These are phyloP conservation scores for Alternaria infectoria DNA, from an alignment of 2,329 filamentous ascomycete genomes.

Conservation along the genomic window DNA sequence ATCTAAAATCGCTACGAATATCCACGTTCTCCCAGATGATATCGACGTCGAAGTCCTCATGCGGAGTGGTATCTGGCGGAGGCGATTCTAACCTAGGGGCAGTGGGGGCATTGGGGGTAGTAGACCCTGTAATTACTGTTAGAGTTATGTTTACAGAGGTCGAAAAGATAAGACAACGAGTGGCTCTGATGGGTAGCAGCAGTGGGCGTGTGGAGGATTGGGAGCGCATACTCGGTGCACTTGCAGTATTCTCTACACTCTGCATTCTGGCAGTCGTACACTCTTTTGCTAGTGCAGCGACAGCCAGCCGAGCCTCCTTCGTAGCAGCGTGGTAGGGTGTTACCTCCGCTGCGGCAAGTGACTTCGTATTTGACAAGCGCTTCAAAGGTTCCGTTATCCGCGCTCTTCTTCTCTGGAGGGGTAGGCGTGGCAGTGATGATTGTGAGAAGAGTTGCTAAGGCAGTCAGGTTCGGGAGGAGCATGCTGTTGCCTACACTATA, in stretches of 20 bases:
- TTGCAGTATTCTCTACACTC: background rate
- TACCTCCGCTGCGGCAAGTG: background rate
- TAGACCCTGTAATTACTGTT: background rate
- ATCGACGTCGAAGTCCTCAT: constrained; percentile 2
- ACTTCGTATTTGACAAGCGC: constrained; percentile 1
- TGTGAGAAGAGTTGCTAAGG: background rate
- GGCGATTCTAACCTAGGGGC: background rate
- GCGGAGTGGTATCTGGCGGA: background rate
- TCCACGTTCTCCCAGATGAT: constrained; percentile 9
- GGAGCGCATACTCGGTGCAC: background rate
- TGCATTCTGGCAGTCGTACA: background rate
- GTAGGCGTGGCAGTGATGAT: background rate
- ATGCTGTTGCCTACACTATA: background rate
- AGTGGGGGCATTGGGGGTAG: background rate
- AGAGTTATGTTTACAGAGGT: background rate
- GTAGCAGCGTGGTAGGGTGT: constrained; percentile 1
- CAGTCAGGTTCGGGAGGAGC: background rate
- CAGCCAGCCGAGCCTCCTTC: constrained; percentile 1
- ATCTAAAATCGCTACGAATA: constrained; percentile 1
- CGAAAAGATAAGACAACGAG: background rate
- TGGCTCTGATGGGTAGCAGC: background rate
- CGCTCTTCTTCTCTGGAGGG: background rate
- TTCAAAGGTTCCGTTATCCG: background rate
- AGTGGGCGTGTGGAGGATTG: background rate
- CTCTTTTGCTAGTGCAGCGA: background rate